Conservation (phyloP, 257 asterid genomes). For the Fraxinus quadrangulata region DNA sequence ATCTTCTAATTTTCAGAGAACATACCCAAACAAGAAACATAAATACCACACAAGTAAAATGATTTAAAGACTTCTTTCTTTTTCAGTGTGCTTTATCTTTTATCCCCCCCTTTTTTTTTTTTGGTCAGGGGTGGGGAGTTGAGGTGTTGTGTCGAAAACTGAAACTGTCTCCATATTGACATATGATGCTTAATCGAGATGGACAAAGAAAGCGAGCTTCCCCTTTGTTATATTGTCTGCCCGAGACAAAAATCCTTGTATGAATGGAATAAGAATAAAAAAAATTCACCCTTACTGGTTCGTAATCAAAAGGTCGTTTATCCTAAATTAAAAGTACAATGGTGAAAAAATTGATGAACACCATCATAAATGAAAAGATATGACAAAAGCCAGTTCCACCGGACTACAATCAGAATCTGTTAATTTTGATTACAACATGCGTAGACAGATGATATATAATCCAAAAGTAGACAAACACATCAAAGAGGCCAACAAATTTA, state of each 20-base stretch:
- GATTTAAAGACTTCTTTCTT: not conserved
- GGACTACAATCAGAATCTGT: not conserved
- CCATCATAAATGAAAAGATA: not conserved
- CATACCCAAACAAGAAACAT: constrained; percentile 8
- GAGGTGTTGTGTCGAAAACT: not conserved
- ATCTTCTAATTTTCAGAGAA: not conserved
- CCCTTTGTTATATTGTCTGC: not conserved
- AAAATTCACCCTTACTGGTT: not conserved
- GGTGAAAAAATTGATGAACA: not conserved
- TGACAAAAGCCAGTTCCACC: not conserved
- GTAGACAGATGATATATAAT: not conserved
- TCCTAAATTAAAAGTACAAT: not conserved
- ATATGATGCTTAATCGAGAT: not conserved
- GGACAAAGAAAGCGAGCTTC: not conserved
- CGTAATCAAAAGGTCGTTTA: not conserved
- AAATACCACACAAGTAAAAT: not conserved
- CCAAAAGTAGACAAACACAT: not conserved
- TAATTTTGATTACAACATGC: not conserved
- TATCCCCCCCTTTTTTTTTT: not conserved
- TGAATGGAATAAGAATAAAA: not conserved
- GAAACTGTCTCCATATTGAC: not conserved
- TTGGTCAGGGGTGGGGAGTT: not conserved
- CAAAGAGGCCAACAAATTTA: not conserved
- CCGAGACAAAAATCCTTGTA: not conserved
- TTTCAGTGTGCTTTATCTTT: not conserved